phyloP scores from a whole-genome alignment of 1,284 basidiomycete species.

The Austroboletus niveus region DNA sequence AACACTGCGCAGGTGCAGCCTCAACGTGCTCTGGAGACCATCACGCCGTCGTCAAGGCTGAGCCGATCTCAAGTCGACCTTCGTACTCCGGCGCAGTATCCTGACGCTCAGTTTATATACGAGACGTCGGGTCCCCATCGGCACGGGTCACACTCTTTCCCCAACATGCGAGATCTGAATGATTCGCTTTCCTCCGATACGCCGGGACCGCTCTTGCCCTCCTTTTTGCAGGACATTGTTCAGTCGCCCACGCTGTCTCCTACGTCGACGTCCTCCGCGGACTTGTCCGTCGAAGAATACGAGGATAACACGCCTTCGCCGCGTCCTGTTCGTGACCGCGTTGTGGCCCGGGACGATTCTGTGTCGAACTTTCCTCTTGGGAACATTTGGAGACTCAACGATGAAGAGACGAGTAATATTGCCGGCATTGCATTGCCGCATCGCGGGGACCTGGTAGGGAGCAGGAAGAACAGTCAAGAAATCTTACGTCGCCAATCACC shows the following conservation, averaged over 20 bases:
- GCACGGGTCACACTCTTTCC: slow-evolving; percentile 25
- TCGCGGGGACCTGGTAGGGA: slow-evolving; percentile 29
- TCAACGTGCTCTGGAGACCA: slow-evolving; percentile 34
- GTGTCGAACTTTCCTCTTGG: slow-evolving; percentile 36
- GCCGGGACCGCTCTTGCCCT: slow-evolving; percentile 57
- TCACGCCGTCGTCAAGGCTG: slow-evolving; percentile 34
- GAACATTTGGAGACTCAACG: slow-evolving; percentile 66
- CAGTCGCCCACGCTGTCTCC: slow-evolving; percentile 62
- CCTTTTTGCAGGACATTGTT: slow-evolving; percentile 71
- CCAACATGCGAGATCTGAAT: slow-evolving; percentile 23
- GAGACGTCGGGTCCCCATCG: slow-evolving; percentile 51
- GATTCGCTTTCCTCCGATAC: slow-evolving; percentile 13
- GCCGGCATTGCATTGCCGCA: slow-evolving; percentile 42
- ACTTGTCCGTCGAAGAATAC: slow-evolving; percentile 59
- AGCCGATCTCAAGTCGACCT: slow-evolving; percentile 51
- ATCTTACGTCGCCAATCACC: slow-evolving; percentile 30
- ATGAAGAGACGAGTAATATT: slow-evolving; percentile 60
- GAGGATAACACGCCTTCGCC: slow-evolving; percentile 30
- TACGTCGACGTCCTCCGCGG: slow-evolving; percentile 60
- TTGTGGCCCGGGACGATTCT: slow-evolving; percentile 27
- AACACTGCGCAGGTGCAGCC: slow-evolving; percentile 46
- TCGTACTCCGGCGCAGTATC: slow-evolving; percentile 37
- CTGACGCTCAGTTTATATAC: slow-evolving; percentile 55
- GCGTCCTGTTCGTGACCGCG: slow-evolving; percentile 21
- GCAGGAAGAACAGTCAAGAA: slow-evolving; percentile 36